Conservation (phyloP, 371 early-diverging fungal genomes). For the Homolaphlyctis polyrhiza region DNA sequence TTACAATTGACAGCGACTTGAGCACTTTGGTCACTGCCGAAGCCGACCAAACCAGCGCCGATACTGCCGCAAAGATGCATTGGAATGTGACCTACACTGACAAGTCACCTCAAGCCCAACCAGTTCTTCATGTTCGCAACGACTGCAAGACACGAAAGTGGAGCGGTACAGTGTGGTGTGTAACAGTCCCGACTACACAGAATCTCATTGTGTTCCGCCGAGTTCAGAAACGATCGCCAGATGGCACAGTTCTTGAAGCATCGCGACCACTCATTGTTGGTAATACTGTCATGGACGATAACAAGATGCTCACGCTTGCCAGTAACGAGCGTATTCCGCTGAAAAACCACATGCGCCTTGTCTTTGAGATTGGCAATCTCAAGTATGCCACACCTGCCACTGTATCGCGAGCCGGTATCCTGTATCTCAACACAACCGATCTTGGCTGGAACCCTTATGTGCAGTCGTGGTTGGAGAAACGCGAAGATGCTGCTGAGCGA, state of each 20-base stretch:
- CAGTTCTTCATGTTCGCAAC: not conserved
- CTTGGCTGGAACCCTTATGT: slow-evolving; percentile 60
- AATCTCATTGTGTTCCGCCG: not conserved
- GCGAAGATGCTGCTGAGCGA: slow-evolving; percentile 56
- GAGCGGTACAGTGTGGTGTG: not conserved
- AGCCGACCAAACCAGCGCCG: too few species aligned
- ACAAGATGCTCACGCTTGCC: slow-evolving; percentile 61
- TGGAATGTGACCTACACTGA: not conserved
- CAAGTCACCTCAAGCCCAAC: not conserved
- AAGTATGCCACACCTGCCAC: slow-evolving; percentile 67
- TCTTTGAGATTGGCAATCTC: slow-evolving; percentile 58
- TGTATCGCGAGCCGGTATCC: slow-evolving; percentile 64
- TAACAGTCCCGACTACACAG: not conserved
- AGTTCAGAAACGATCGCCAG: not conserved
- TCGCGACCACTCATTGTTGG: not conserved
- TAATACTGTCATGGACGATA: slow-evolving; percentile 66
- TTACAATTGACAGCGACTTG: too few species aligned
- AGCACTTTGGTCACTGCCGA: too few species aligned
- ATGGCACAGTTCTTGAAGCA: not conserved
- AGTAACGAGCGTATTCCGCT: slow-evolving; percentile 65
- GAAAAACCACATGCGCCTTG: slow-evolving; percentile 56
- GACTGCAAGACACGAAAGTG: not conserved
- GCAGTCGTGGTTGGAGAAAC: slow-evolving; percentile 61
- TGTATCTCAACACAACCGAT: slow-evolving; percentile 55
- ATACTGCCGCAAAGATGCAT: not conserved